These are phyloP conservation scores for Colletotrichum sp. DNA, from an alignment of 2,329 filamentous ascomycete genomes.

Conservation along the genomic window DNA sequence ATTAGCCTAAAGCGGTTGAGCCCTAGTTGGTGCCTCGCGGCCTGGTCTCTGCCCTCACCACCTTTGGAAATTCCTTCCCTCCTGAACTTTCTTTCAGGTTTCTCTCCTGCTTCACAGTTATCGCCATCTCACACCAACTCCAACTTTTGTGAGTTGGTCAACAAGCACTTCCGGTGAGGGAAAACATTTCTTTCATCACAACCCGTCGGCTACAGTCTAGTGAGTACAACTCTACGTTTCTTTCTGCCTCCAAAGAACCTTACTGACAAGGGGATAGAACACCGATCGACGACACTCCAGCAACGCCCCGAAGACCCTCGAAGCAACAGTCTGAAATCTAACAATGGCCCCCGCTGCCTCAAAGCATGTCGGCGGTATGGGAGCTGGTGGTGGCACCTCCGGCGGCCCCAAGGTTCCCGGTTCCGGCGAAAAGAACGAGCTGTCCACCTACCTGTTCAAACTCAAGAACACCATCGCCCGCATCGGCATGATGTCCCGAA, in stretches of 20 bases:
- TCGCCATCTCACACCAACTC: too few relatives aligned
- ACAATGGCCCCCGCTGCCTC: background rate
- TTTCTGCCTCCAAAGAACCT: background rate
- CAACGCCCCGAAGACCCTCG: background rate
- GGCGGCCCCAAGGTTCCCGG: background rate
- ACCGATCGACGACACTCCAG: background rate
- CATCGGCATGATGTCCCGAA: too few relatives aligned
- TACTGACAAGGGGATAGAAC: background rate
- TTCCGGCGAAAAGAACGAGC: too few relatives aligned
- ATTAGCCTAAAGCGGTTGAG: background rate
- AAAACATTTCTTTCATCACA: background rate
- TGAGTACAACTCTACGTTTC: too few relatives aligned
- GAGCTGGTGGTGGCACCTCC: background rate
- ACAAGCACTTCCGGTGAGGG: background rate
- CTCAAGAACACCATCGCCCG: too few relatives aligned
- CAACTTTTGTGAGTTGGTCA: background rate
- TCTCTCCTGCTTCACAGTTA: too few relatives aligned
- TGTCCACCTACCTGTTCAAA: too few relatives aligned
- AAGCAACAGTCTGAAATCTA: too few relatives aligned
- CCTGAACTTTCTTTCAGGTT: background rate
- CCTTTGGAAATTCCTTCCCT: background rate
- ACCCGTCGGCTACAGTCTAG: too few relatives aligned
- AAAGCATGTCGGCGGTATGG: background rate
- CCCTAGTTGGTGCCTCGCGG: background rate
- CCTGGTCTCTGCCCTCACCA: background rate